A percentile compares a stretch with the other conserved stretches of the same genome.
Conservation (phyloP, 352 stramenopile genomes). For the Peronospora farinosa region DNA sequence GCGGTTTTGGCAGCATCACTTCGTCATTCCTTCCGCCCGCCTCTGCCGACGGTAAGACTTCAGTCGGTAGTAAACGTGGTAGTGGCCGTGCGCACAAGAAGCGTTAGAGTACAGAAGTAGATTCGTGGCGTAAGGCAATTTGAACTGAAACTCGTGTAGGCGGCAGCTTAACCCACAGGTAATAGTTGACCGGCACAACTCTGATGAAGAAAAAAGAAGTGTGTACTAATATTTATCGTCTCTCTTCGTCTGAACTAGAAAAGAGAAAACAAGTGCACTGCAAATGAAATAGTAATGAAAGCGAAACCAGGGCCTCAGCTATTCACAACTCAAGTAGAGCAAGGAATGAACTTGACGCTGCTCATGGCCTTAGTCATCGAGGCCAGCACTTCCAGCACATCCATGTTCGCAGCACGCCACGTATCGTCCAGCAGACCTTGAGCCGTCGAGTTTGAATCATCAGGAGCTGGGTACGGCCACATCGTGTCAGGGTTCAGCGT, state of each 20-base stretch:
- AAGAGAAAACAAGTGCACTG: constrained; percentile 21
- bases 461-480: constrained; percentile 72
- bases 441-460: constrained; percentile 43
- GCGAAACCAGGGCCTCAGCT: constrained; percentile 3
- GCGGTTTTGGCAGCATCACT: constrained; percentile 39
- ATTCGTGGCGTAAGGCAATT: not conserved
- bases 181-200: not conserved
- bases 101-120: constrained; percentile 20
- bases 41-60: constrained; percentile 8
- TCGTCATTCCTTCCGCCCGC: constrained; percentile 42
- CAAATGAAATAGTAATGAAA: constrained; percentile 30
- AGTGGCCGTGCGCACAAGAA: constrained; percentile 42
- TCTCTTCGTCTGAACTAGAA: constrained; percentile 14
- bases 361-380: constrained; percentile 62
- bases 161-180: no score
- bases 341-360: constrained; percentile 62
- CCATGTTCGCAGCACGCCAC: constrained; percentile 66
- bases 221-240: constrained; percentile 30
- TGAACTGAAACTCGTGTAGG: not conserved
- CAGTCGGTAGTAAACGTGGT: constrained; percentile 31
- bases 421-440: constrained; percentile 65
- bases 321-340: constrained; percentile 31
- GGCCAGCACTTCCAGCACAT: constrained; percentile 50
- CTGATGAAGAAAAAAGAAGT: constrained; percentile 11
- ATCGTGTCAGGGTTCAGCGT: constrained; percentile 71